phyloP scores from a whole-genome alignment of 1,139 yeast genomes.

The Wickerhamiella pararugosa region DNA sequence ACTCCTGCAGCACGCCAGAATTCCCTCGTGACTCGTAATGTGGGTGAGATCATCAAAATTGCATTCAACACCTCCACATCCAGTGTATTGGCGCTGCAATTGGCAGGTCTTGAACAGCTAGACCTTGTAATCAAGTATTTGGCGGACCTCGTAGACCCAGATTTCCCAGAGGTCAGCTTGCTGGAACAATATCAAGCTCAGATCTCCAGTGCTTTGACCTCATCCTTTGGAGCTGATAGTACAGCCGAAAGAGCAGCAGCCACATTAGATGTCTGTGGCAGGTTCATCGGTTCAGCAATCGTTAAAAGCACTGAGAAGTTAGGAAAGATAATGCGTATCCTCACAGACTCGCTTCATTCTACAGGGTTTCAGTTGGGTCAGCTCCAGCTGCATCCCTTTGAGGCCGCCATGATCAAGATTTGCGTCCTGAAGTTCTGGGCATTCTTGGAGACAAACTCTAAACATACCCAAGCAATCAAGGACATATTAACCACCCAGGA shows the following conservation, averaged over 20 bases:
- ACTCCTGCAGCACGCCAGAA: constrained; percentile 25
- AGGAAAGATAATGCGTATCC: constrained; percentile 49
- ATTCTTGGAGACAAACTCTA: constrained; percentile 39
- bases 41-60: constrained; percentile 64
- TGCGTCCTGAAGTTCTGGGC: constrained; percentile 87
- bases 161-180: constrained; percentile 54
- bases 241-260: constrained; percentile 60
- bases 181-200: constrained; percentile 93
- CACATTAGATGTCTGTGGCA: constrained; percentile 70
- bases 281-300: constrained; percentile 46
- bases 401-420: constrained; percentile 46
- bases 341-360: constrained; percentile 56
- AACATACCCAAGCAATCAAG: constrained; percentile 25
- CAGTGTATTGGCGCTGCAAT: constrained; percentile 43
- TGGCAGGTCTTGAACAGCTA: constrained; percentile 51
- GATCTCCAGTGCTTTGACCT: constrained; percentile 75
- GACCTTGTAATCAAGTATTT: constrained; percentile 40
- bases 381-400: constrained; percentile 25
- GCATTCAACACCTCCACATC: constrained; percentile 78
- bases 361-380: constrained; percentile 33
- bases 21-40: constrained; percentile 31
- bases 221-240: constrained; percentile 69
- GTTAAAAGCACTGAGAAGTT: constrained; percentile 34
- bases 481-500: constrained; percentile 46
- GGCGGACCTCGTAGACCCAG: constrained; percentile 49